phyloP scores from a whole-genome alignment of 2,329 filamentous ascomycete species.

The Fusarium sp. region DNA sequence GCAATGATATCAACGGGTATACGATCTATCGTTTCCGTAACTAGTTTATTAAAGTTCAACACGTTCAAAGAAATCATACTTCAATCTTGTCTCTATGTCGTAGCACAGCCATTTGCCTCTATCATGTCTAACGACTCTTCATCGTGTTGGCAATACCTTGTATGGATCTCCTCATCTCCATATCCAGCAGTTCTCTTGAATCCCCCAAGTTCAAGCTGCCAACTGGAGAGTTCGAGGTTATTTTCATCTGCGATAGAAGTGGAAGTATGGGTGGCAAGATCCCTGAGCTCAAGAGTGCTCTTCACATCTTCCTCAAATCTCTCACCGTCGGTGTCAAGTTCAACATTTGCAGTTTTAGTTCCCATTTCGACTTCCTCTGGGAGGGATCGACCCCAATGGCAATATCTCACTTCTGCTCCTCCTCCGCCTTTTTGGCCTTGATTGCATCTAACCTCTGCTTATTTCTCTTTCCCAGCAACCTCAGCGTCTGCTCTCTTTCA shows the following conservation, averaged over 20 bases:
- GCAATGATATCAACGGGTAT: slow-evolving; percentile 50
- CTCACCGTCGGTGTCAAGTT: slow-evolving; percentile 74
- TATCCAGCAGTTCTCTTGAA: background rate
- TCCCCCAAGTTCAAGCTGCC: slow-evolving; percentile 74
- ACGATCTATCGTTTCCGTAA: slow-evolving; percentile 45
- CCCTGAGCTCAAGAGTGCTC: slow-evolving; percentile 64
- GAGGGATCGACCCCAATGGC: slow-evolving; percentile 19
- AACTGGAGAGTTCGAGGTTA: slow-evolving; percentile 68
- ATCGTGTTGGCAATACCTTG: background rate
- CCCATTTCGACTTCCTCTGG: slow-evolving; percentile 61
- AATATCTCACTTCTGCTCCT: slow-evolving; percentile 22
- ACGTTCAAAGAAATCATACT: slow-evolving; percentile 14
- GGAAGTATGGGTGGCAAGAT: slow-evolving; percentile 74
- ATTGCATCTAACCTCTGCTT: slow-evolving; percentile 70
- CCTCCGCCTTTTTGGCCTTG: slow-evolving; percentile 39
- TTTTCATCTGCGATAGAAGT: slow-evolving; percentile 80
- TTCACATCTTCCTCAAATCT: slow-evolving; percentile 75
- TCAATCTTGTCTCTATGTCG: background rate
- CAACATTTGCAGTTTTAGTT: slow-evolving; percentile 78
- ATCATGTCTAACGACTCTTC: no score
- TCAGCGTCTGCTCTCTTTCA: slow-evolving; percentile 75
- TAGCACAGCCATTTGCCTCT: background rate
- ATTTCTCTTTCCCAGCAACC: slow-evolving; percentile 77
- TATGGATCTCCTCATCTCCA: background rate
- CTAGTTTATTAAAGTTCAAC: slow-evolving; percentile 39